Base-by-base conservation (phyloP, 139 green algal species). In the Zygnema circumcarinatum region DNA sequence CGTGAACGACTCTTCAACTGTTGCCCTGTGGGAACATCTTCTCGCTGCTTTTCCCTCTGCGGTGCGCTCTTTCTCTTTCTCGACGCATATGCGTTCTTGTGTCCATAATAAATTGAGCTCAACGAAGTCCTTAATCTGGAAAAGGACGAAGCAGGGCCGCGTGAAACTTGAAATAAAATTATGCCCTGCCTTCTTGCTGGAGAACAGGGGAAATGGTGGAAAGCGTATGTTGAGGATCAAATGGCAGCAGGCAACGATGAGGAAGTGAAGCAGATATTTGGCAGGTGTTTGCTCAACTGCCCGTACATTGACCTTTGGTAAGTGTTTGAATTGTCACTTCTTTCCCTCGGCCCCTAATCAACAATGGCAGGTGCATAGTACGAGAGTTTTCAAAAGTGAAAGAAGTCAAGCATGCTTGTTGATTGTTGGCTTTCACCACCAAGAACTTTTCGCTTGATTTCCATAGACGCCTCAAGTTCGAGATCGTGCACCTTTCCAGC, bases 201-300 rank as follows among this genome's bases (percentile, higher is more conserved):
- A 16, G 69, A 78, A 3, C 81, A 87, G 81, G 81, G 54, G 35
- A 56, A 36, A 41, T 62, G 69, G 31, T 96, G 94, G 94, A 90
- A 92, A 39, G 80, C 86, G 62, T 96, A 95, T 90, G 93, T 89
- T 11, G 92, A 96, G 36, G 78, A 91, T n/a, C 87, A 94, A 40
- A 93, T 95, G 52, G 72, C 73, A 31, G 85, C 69, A 0, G 81
- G 74, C 67, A 89, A 92, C 21, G 53, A 87, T 3, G 81, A 76
- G 38, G 81, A 54, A 29, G 92, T 94, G 7, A 96, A 96, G 81
- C 52, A 35, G 29, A 86, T 98, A 11, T 98, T 98, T 83, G 92
- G 92, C 56, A 93, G 94, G 72, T 98, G 95, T 88, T 90, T 98
- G 42, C 92, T 98, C 35, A 76, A 76, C 40, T 96, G 94, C 82